phyloP scores from a whole-genome alignment of 1,139 yeast species.

The Lodderomyces beijingensis region DNA sequence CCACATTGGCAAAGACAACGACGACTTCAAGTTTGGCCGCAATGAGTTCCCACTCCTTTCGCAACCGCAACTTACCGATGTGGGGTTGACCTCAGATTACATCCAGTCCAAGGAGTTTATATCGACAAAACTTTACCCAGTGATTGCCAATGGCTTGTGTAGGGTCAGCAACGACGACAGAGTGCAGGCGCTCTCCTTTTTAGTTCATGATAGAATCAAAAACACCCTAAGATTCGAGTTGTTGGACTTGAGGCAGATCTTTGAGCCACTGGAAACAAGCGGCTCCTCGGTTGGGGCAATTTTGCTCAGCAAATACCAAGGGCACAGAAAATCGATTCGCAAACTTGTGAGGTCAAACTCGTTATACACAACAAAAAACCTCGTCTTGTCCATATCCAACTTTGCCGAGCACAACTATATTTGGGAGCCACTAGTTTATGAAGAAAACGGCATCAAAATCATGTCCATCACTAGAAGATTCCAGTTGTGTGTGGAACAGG shows the following conservation, averaged over 20 bases:
- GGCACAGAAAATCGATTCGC: slow-evolving; percentile 78
- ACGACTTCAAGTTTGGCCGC: slow-evolving; percentile 8
- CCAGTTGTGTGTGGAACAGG: slow-evolving; percentile 21
- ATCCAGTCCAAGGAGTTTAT: slow-evolving; percentile 16
- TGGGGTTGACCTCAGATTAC: slow-evolving; percentile 6
- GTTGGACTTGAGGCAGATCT: slow-evolving; percentile 16
- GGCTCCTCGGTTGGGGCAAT: slow-evolving; percentile 4
- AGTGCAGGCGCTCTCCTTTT: slow-evolving; percentile 18
- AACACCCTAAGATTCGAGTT: slow-evolving; percentile 30
- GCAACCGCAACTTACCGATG: no score
- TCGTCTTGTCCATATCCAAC: slow-evolving; percentile 38
- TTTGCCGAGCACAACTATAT: slow-evolving; percentile 55
- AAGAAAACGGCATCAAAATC: slow-evolving; percentile 13
- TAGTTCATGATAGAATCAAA: slow-evolving; percentile 39
- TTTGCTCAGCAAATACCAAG: slow-evolving; percentile 58
- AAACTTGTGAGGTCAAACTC: slow-evolving; percentile 55
- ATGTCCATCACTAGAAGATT: slow-evolving; percentile 36
- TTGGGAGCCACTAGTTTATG: slow-evolving; percentile 51
- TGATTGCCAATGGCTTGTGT: slow-evolving; percentile 20
- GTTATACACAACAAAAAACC: slow-evolving; percentile 19
- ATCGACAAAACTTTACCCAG: slow-evolving; percentile 18
- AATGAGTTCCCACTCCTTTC: slow-evolving; percentile 19
- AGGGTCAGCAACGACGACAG: slow-evolving; percentile 14
- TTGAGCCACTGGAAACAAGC: slow-evolving; percentile 5
- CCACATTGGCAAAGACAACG: slow-evolving; percentile 11